Percentiles rank a stretch among this genome's conserved stretches.
Conservation (phyloP, 2,329 filamentous ascomycete genomes). For the Leptoxyphium fumago region DNA sequence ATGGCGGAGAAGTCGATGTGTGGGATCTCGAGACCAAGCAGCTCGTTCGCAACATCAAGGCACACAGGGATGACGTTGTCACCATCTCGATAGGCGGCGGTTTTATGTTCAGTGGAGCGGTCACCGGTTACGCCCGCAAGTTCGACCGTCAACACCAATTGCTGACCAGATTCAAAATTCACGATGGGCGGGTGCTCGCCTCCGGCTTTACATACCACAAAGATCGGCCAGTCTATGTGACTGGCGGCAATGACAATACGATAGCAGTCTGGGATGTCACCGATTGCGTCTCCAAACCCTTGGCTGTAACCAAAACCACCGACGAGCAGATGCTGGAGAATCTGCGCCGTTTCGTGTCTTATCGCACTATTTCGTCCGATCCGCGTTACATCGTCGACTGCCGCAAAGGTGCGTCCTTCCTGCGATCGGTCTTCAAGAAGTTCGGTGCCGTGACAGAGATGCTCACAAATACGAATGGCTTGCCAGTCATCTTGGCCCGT, state of each 20-base stretch:
- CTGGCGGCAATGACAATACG: slow-evolving; percentile 81
- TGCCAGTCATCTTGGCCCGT: slow-evolving; percentile 84
- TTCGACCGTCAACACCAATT: slow-evolving; percentile 75
- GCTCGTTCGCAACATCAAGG: slow-evolving; percentile 71
- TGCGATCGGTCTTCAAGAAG: slow-evolving; percentile 81
- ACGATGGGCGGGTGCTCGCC: slow-evolving; percentile 73
- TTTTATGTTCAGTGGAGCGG: slow-evolving; percentile 73
- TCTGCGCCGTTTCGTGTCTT: slow-evolving; percentile 74
- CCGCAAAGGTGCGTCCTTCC: slow-evolving; percentile 76
- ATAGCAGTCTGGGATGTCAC: slow-evolving; percentile 76
- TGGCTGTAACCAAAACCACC: slow-evolving; percentile 35
- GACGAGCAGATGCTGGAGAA: slow-evolving; percentile 49
- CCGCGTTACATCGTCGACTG: slow-evolving; percentile 83
- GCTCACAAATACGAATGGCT: slow-evolving; percentile 65
- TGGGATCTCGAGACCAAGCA: slow-evolving; percentile 96
- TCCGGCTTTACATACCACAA: slow-evolving; percentile 61
- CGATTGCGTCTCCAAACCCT: slow-evolving; percentile 35
- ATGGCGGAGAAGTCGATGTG: slow-evolving; percentile 77
- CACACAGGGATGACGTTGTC: slow-evolving; percentile 69
- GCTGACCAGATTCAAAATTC: slow-evolving; percentile 63
- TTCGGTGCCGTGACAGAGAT: slow-evolving; percentile 82
- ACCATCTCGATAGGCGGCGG: slow-evolving; percentile 75
- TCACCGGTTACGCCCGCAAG: slow-evolving; percentile 59
- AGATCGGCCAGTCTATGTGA: slow-evolving; percentile 72
- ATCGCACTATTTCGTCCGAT: slow-evolving; percentile 79